A percentile compares a stretch with the other conserved stretches of the same genome.
Evolutionary conservation across 2,329 filamentous ascomycete species (phyloP).

Genomic region (Epichloe bromicola): DNA sequence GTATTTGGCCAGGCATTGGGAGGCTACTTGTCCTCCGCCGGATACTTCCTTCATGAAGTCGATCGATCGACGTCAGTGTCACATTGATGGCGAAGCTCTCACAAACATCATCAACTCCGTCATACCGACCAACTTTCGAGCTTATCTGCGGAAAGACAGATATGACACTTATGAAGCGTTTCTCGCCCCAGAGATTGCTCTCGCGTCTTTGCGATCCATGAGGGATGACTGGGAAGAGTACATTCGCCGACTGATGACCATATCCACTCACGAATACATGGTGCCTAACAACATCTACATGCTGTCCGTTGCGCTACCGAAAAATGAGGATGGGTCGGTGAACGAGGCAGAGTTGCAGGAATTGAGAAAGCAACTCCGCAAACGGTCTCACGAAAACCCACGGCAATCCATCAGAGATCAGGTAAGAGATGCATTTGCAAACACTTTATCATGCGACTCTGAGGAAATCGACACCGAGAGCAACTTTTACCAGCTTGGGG

Average conservation of each 20-base stretch:
- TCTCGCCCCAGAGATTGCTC: background rate
- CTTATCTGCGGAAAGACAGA: background rate
- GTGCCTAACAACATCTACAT: conserved; percentile 4
- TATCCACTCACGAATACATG: conserved; percentile 3
- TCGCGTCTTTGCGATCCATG: background rate
- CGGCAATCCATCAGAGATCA: conserved; percentile 15
- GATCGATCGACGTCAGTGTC: conserved; percentile 22
- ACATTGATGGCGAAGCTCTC: conserved; percentile 11
- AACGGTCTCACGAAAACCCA: conserved; percentile 6
- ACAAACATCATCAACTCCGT: background rate
- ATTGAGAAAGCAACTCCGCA: conserved; percentile 11
- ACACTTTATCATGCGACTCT: conserved; percentile 28
- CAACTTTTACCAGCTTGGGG: conserved; percentile 32
- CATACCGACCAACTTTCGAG: background rate
- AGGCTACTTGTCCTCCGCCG: conserved; percentile 30
- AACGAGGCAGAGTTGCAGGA: conserved; percentile 20
- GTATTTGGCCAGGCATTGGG: conserved; percentile 28
- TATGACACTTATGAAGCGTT: conserved; percentile 3
- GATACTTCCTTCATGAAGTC: conserved; percentile 27
- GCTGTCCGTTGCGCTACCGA: background rate
- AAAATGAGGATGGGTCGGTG: background rate
- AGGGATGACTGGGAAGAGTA: conserved; percentile 1
- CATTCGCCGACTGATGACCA: conserved; percentile 4
- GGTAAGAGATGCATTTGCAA: conserved; percentile 27
- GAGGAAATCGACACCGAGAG: conserved; percentile 19